Base-by-base conservation (phyloP, 2,329 filamentous ascomycete genomes). In the Trichoderma koningii region DNA sequence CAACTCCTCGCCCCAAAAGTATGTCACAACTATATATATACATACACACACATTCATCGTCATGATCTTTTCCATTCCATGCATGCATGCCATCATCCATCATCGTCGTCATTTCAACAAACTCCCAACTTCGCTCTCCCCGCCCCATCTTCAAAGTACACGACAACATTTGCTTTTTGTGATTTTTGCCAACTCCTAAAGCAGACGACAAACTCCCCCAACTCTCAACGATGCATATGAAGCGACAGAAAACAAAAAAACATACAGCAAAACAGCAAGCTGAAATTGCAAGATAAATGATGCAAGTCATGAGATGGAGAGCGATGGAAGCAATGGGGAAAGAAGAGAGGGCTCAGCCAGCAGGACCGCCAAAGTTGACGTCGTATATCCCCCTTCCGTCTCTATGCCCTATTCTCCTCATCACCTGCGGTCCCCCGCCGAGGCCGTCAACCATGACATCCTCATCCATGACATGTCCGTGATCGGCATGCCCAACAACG, bases 301-400 rank as follows among this genome's bases (percentile, higher is more conserved):
- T 5, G 14, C 19, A 14, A 38, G 10, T 5, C 7, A 34, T 34
- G 30, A 34, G 7, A 3, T 34, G 30, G 30, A 3, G 30, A 34
- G 30, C 9, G 30, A 10, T 10, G 30, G 30, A 34, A 23, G 21
- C 30, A 34, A 34, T 12, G 17, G 14, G 30, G 26, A 17, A 45
- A 34, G 52, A 10, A 26, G 14, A 17, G 9, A 44, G 2, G 7
- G 2, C 34, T 64, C 38, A 71, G 5, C 69, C 69, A 7, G 66
- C 67, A 28, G 50, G 48, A n/a, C 41, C 53, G 9, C 69, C 74
- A 66, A 76, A 76, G 4, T 59, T 70, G 53, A 72, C 72, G 65
- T 74, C 73, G 60, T 75, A 76, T 45, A 74, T 55, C 10, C 64
- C 67, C 61, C 70, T 41, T 10, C 47, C 66, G 7, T 72, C 73